Conservation (phyloP, 1,139 yeast species). For the Saccharomyces hybrid region DNA sequence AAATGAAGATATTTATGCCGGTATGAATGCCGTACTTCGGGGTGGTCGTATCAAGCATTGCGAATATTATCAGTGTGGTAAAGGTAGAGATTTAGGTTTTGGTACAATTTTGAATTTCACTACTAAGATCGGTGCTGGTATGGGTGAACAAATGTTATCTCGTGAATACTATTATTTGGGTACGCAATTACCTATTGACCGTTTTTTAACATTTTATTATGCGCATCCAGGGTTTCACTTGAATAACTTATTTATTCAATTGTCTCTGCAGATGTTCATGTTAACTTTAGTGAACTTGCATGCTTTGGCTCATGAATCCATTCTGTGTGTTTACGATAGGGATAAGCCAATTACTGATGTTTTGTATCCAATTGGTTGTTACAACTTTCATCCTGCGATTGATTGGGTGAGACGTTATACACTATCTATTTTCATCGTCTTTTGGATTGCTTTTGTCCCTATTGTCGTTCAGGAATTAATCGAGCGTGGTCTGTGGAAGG, state of each 20-base stretch:
- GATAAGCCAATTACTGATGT: slow-evolving; percentile 82
- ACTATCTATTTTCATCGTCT: slow-evolving; percentile 93
- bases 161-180: slow-evolving; percentile 97
- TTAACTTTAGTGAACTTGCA: slow-evolving; percentile 87
- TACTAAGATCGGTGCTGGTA: slow-evolving; percentile 99
- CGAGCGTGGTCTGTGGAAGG: slow-evolving; percentile 97
- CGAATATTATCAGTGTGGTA: slow-evolving; percentile 99
- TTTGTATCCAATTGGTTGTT: slow-evolving; percentile 84
- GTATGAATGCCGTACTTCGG: slow-evolving; percentile 95
- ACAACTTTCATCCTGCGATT: slow-evolving; percentile 79
- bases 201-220: slow-evolving; percentile 94
- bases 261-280: slow-evolving; percentile 89
- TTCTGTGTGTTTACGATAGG: slow-evolving; percentile 74
- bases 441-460: slow-evolving; percentile 94
- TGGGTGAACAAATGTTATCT: slow-evolving; percentile 99
- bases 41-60: slow-evolving; percentile 99
- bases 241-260: slow-evolving; percentile 90
- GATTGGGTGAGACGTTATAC: slow-evolving; percentile 98
- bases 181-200: slow-evolving; percentile 92
- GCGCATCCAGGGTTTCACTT: slow-evolving; percentile 99
- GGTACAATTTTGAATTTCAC: slow-evolving; percentile 98
- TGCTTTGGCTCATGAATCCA: slow-evolving; percentile 83
- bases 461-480: slow-evolving; percentile 93
- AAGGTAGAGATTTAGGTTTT: slow-evolving; percentile 99
- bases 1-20: slow-evolving; percentile 98